A percentile compares a stretch with the other conserved stretches of the same genome.
phyloP scores from a whole-genome alignment of 2,329 filamentous ascomycete genomes.

The Ascochyta fabae region DNA sequence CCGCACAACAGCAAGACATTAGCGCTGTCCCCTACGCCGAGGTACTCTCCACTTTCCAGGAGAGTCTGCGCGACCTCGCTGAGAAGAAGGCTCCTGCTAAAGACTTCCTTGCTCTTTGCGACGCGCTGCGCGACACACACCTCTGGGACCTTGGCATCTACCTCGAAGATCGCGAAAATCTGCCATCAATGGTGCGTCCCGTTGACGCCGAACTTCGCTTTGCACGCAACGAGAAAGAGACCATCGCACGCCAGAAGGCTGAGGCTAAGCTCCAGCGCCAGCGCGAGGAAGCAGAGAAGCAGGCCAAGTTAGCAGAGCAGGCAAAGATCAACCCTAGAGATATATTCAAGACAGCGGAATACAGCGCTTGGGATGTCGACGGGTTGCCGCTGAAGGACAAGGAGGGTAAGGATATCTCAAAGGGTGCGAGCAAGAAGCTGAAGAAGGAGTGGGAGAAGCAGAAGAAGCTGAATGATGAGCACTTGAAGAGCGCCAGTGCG shows the following conservation, averaged over 20 bases:
- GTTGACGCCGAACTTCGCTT: conserved; percentile 64
- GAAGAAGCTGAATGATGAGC: conserved; percentile 76
- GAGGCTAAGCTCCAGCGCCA: conserved; percentile 60
- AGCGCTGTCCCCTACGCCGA: conserved; percentile 55
- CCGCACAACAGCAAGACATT: conserved; percentile 36
- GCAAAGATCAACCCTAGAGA: conserved; percentile 64
- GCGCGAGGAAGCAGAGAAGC: conserved; percentile 64
- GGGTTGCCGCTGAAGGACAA: conserved; percentile 80
- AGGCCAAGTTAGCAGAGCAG: conserved; percentile 61
- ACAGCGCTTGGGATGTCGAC: conserved; percentile 80
- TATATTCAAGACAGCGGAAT: conserved; percentile 67
- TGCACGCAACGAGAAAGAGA: conserved; percentile 61
- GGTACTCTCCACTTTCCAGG: conserved; percentile 61
- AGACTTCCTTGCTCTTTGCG: conserved; percentile 76
- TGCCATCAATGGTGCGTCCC: conserved; percentile 76
- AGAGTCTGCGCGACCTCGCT: conserved; percentile 65
- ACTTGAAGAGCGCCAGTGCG: conserved; percentile 24
- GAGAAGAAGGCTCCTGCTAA: conserved; percentile 64
- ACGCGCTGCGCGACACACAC: conserved; percentile 74
- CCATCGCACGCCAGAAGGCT: conserved; percentile 51
- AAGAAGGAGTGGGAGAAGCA: conserved; percentile 90
- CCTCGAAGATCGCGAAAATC: conserved; percentile 78
- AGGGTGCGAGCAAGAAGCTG: conserved; percentile 80
- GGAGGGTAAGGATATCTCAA: conserved; percentile 80
- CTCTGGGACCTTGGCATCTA: conserved; percentile 85